Base-by-base conservation (phyloP, 2,329 filamentous ascomycete genomes). In the Paracoccidioides lutzii region DNA sequence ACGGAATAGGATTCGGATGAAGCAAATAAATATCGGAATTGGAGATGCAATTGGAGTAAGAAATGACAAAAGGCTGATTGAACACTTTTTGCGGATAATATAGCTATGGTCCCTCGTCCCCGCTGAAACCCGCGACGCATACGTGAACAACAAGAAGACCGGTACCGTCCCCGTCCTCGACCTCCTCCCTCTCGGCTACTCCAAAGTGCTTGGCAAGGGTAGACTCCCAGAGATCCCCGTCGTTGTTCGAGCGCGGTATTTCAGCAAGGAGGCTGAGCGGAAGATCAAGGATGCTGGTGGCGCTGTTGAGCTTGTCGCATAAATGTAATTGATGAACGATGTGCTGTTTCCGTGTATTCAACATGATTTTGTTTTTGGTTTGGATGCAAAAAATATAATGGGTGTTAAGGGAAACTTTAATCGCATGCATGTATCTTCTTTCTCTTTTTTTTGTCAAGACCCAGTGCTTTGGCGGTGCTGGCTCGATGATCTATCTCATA, bases 241-340 rank as follows among this genome's bases (percentile, higher is more conserved):
- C 69, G 88, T 98, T 70, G 90, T 98, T 66, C 88, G 88, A 73
- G 91, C 93, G 67, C 82, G 93, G 75, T 97, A 90, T 81, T 88
- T 98, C 78, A 90, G 85, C 82, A 87, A 87, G 75, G 85, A 95
- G 75, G 93, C 93, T 66, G 93, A 98, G 86, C 82, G 88, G 80
- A 98, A 98, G 87, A 96, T 98, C 78, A 95, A 88, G 75, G 89
- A 93, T 77, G 91, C 90, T 70, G 93, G 93, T 76, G 91, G 91
- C 78, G 88, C 95, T 71, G 81, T 95, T 70, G 89, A 96, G 83
- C 82, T 96, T 75, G 88, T 96, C 72, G 90, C 90, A 78, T 96
- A 87, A 81, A 70, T 54, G 49, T 46, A 32, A 54, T 44, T 15
- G 8, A 46, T 38, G 9, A 22, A 22, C 28, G 15, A 52, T 52